Evolutionary conservation across 305 asterid species (phyloP).

Genomic region (Solanum aculeatissimum): DNA sequence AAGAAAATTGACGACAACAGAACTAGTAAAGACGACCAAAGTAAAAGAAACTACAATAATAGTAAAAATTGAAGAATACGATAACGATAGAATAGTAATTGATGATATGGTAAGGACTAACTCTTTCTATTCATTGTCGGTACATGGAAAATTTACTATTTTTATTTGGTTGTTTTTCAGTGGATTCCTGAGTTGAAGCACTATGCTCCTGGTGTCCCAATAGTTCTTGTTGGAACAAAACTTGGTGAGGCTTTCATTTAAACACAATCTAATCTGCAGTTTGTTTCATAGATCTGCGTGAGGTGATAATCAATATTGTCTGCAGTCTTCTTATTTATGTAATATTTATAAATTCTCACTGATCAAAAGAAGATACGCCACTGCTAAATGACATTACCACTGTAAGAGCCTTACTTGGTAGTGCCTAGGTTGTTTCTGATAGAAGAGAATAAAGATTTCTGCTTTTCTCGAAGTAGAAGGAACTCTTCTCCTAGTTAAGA

Average conservation of each 20-base stretch:
- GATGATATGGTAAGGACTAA: not conserved
- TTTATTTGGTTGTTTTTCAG: slow-evolving; percentile 1
- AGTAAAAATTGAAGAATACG: no score
- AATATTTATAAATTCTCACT: not conserved
- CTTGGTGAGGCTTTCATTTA: slow-evolving; percentile 11
- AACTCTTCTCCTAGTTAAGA: not conserved
- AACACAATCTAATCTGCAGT: not conserved
- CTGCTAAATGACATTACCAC: not conserved
- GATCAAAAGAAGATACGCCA: not conserved
- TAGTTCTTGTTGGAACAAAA: slow-evolving; percentile 21
- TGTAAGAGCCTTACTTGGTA: not conserved
- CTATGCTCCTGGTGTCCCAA: slow-evolving; percentile 22
- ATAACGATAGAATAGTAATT: no score
- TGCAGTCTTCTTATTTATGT: not conserved
- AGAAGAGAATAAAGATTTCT: not conserved
- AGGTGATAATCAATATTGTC: not conserved
- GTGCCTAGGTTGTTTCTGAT: not conserved
- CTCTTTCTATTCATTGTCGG: not conserved
- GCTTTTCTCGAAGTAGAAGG: not conserved
- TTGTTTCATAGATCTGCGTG: not conserved
- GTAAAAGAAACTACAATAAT: no score
- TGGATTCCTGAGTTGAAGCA: slow-evolving; percentile 24
- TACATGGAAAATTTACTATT: slow-evolving; percentile 1
- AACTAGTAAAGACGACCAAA: no score
- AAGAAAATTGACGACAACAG: no score